Percentiles rank a stretch among this genome's conserved stretches.
Evolutionary conservation across 441 rosid species (phyloP).

Genomic region (Adansonia grandidieri): DNA sequence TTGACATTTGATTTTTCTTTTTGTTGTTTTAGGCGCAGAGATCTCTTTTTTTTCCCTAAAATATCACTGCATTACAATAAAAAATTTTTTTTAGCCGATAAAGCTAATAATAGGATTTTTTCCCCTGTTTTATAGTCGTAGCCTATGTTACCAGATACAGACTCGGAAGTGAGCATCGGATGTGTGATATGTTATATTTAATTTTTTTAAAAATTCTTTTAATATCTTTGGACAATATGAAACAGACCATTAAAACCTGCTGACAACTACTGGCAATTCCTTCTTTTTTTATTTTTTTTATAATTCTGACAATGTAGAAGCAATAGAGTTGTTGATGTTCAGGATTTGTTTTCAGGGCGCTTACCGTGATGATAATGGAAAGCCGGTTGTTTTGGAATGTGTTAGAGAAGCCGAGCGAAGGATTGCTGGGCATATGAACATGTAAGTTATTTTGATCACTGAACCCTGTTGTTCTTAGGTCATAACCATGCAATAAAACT

Average conservation of each 20-base stretch:
- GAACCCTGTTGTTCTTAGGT: not conserved
- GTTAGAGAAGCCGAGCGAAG: constrained; percentile 93
- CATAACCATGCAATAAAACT: not conserved
- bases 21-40: not conserved
- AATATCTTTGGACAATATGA: not conserved
- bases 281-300: not conserved
- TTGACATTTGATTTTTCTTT: not conserved
- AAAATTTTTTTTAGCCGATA: not conserved
- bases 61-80: not conserved
- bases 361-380: constrained; percentile 94
- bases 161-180: too few relatives aligned
- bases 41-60: not conserved
- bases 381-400: constrained; percentile 86
- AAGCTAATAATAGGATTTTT: not conserved
- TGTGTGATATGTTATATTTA: too few relatives aligned
- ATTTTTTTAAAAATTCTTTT: too few relatives aligned
- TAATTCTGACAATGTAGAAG: not conserved
- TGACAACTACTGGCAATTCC: not conserved
- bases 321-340: constrained; percentile 2
- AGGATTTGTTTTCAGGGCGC: constrained; percentile 64
- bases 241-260: not conserved
- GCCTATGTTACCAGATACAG: not conserved
- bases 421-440: constrained; percentile 70
- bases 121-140: not conserved
- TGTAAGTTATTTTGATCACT: constrained; percentile 47